Base-by-base conservation (phyloP, 2,329 filamentous ascomycete genomes). In the Diplodia scrobiculata region DNA sequence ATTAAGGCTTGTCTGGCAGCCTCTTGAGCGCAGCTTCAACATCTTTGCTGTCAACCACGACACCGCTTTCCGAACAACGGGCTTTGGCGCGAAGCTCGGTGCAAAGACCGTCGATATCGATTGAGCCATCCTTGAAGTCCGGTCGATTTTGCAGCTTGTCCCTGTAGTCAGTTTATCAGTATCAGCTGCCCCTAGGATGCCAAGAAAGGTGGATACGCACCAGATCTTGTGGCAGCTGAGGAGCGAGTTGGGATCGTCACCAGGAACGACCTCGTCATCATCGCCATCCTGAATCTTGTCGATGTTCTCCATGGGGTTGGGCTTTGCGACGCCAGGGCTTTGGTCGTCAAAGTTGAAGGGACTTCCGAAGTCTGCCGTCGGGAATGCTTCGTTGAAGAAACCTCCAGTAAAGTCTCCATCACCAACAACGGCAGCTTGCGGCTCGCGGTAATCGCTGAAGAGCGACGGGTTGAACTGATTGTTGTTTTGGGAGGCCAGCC, bases 81-180 rank as follows among this genome's bases (percentile, higher is more conserved):
- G 95, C 95, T 81, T 99, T 99, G 76, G 93, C 91, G 70, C 94
- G 91, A 14, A 99, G 86, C 75, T 99, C 93, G 4, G 90, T 90
- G 80, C 95, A 99, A 27, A 99, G 85, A 38, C 89, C 88, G 74
- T 99, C 95, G 58, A 99, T 89, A 71, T 99, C 95, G 70, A 98
- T 92, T 71, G 96, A 93, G 71, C 93, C 93, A 67, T 87, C 91
- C 74, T 93, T 90, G 71, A 96, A 95, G 76, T 90, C 92, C 68
- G 92, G 89, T 77, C 92, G 96, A 41, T 85, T 87, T 80, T 96
- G 91, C 25, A 97, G 79, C 79, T 91, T 92, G 78, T 97, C 92
- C 95, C 94, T 97, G 74, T 66, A 19, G 36, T 38, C 2, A 10
- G 1, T 4, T 13, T 69, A 76, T 88, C 76, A 86, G 83, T 73